phyloP scores from a whole-genome alignment of 2,329 filamentous ascomycete species.

The Aaosphaeria pasadenensis region DNA sequence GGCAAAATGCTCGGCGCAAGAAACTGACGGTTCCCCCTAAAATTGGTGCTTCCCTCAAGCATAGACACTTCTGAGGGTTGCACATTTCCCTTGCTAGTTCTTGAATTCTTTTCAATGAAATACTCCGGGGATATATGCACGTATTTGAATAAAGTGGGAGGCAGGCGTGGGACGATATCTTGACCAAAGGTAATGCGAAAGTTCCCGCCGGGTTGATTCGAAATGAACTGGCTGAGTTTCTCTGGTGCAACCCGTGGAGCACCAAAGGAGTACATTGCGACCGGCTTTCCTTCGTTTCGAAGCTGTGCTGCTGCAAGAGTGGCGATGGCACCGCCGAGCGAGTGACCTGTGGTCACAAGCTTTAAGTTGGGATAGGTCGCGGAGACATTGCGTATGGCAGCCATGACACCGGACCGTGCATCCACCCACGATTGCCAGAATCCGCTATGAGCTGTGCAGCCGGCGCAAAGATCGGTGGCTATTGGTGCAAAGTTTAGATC shows the following conservation, averaged over 20 bases:
- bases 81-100: neutral
- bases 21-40: too few species aligned
- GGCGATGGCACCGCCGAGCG: slow-evolving; percentile 64
- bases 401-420: slow-evolving; percentile 43
- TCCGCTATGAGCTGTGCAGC: slow-evolving; percentile 57
- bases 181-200: slow-evolving; percentile 66
- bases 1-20: too few species aligned
- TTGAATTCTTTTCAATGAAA: slow-evolving; percentile 40
- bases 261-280: slow-evolving; percentile 58
- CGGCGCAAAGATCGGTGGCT: slow-evolving; percentile 41
- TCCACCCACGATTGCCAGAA: slow-evolving; percentile 60
- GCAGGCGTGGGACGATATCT: slow-evolving; percentile 64
- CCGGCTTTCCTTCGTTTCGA: slow-evolving; percentile 19
- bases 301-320: slow-evolving; percentile 57
- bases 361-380: slow-evolving; percentile 51
- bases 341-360: slow-evolving; percentile 64
- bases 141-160: slow-evolving; percentile 59
- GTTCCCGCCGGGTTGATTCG: slow-evolving; percentile 51
- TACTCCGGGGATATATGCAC: slow-evolving; percentile 68
- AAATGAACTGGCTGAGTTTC: slow-evolving; percentile 56
- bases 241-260: slow-evolving; percentile 65
- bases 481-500: slow-evolving; percentile 48
- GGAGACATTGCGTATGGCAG: slow-evolving; percentile 45
- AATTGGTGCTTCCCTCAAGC: too few species aligned
- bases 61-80: too few species aligned